Conservation (phyloP, 345 rosid species). For the Populus pruinosa region DNA sequence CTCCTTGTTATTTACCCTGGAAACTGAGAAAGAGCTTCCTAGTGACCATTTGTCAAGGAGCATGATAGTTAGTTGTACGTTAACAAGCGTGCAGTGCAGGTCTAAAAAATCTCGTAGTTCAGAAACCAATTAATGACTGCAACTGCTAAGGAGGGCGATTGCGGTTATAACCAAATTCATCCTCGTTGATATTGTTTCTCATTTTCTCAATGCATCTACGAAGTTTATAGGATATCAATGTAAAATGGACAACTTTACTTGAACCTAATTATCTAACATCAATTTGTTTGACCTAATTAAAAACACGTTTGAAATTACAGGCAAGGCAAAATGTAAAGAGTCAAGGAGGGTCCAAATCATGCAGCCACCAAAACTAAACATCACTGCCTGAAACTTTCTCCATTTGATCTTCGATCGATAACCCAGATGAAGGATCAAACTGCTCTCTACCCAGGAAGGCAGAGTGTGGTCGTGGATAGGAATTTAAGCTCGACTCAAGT, state of each 20-base stretch:
- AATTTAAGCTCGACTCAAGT: conserved; percentile 73
- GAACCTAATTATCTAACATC: conserved; percentile 31
- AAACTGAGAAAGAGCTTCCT: too few relatives aligned
- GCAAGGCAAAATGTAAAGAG: conserved; percentile 10
- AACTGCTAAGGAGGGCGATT: not conserved
- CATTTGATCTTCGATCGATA: conserved; percentile 40
- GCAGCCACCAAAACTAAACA: conserved; percentile 23
- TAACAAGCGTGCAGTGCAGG: too few relatives aligned
- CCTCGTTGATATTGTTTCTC: conserved; percentile 9
- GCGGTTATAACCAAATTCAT: not conserved
- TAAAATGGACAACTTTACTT: conserved; percentile 7
- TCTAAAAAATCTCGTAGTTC: too few relatives aligned
- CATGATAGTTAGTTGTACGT: too few relatives aligned
- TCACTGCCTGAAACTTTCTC: conserved; percentile 52
- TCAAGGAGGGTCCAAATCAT: not conserved
- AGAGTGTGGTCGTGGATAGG: conserved; percentile 49
- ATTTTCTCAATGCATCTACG: not conserved
- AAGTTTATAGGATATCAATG: conserved; percentile 17
- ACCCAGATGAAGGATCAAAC: conserved; percentile 53
- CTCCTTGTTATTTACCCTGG: too few relatives aligned
- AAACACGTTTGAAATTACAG: conserved; percentile 19
- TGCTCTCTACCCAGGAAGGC: conserved; percentile 39
- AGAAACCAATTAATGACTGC: too few relatives aligned
- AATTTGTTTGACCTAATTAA: conserved; percentile 23
- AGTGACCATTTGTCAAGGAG: too few relatives aligned